phyloP scores from a whole-genome alignment of 202 grass and related monocot genomes.

The Carex arenaria region DNA sequence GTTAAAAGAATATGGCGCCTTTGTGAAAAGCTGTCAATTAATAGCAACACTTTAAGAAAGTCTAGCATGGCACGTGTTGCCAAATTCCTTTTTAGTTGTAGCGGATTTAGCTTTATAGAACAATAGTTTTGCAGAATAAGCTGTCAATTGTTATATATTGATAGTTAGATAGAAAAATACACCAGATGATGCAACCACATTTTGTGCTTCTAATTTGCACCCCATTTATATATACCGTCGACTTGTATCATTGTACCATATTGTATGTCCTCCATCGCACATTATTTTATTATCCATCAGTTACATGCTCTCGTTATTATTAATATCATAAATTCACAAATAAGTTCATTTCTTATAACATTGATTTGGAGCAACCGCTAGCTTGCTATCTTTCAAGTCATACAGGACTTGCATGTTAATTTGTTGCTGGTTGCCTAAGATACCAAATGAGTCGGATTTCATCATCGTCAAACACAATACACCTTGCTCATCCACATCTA shows the following conservation, averaged over 20 bases:
- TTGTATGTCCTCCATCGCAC: not conserved
- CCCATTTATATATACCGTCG: not conserved
- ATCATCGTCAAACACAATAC: constrained; percentile 42
- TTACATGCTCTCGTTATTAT: not conserved
- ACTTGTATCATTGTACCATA: not conserved
- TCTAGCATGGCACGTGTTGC: too few relatives aligned
- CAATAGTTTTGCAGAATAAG: not conserved
- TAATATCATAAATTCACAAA: not conserved
- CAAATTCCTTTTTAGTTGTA: too few relatives aligned
- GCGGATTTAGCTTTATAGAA: not conserved
- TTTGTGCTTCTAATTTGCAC: not conserved
- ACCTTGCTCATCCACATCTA: constrained; percentile 15
- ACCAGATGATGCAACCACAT: not conserved
- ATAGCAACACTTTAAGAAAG: too few relatives aligned
- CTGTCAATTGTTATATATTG: too few relatives aligned
- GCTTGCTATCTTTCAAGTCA: constrained; percentile 43
- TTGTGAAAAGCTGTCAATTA: too few relatives aligned
- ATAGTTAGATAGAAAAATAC: not conserved
- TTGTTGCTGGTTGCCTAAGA: constrained; percentile 57
- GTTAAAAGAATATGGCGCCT: too few relatives aligned
- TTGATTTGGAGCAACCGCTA: constrained; percentile 51
- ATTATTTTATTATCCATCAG: not conserved
- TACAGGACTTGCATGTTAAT: constrained; percentile 66
- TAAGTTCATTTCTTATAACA: constrained; percentile 16
- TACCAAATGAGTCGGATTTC: constrained; percentile 27